Evolutionary conservation across 2,329 filamentous ascomycete species (phyloP).

Genomic region (Phialemoniopsis sp.): DNA sequence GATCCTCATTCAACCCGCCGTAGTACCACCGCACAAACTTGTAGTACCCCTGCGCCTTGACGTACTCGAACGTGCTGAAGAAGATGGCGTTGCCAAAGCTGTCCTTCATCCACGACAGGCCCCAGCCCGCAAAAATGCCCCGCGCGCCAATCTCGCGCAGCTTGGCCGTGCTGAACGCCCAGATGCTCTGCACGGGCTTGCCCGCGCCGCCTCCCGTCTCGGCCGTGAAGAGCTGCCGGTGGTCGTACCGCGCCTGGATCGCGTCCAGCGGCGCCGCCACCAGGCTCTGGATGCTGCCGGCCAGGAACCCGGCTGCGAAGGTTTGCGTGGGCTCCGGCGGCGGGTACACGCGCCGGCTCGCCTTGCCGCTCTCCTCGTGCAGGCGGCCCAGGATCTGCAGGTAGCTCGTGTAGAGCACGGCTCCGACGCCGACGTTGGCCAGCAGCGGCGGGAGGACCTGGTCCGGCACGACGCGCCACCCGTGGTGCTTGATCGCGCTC

Average conservation of each 20-base stretch:
- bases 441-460: slow-evolving; percentile 73
- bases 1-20: slow-evolving; percentile 49
- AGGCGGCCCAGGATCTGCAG: slow-evolving; percentile 63
- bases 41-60: slow-evolving; percentile 73
- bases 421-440: slow-evolving; percentile 70
- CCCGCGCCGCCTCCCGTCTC: slow-evolving; percentile 21
- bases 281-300: slow-evolving; percentile 65
- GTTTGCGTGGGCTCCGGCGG: slow-evolving; percentile 60
- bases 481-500: slow-evolving; percentile 63
- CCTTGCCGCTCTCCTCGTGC: slow-evolving; percentile 57
- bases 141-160: slow-evolving; percentile 67
- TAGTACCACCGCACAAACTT: slow-evolving; percentile 69
- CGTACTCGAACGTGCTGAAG: slow-evolving; percentile 71
- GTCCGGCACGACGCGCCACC: slow-evolving; percentile 70
- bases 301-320: slow-evolving; percentile 66
- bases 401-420: slow-evolving; percentile 72
- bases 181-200: slow-evolving; percentile 59
- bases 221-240: slow-evolving; percentile 35
- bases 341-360: slow-evolving; percentile 62
- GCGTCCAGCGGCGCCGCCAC: slow-evolving; percentile 73
- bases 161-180: slow-evolving; percentile 64
- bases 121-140: slow-evolving; percentile 72
- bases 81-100: slow-evolving; percentile 66
- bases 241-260: slow-evolving; percentile 68
- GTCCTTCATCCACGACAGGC: slow-evolving; percentile 65